phyloP scores from a whole-genome alignment of 495 filamentous ascomycete species.

The Xylaria telfairii region DNA sequence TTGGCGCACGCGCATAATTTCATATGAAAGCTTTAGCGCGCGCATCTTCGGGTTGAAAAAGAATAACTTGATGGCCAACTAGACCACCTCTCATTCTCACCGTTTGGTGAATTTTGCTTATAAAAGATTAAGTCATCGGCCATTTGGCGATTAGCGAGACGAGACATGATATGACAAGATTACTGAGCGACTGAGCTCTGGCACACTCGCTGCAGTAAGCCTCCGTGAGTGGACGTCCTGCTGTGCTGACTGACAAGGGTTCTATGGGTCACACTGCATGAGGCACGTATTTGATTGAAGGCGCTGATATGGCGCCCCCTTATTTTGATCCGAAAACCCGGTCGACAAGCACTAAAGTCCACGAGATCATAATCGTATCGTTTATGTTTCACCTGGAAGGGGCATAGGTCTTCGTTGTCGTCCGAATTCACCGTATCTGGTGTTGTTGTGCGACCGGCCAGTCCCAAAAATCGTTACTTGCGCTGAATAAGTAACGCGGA shows the following conservation, averaged over 20 bases:
- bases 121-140: not conserved
- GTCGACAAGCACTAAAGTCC: not conserved
- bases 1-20: not conserved
- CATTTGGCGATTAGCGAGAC: not conserved
- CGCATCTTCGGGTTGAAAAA: not conserved
- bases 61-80: not conserved
- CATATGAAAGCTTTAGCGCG: not conserved
- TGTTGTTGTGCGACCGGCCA: not conserved
- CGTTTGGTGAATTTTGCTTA: not conserved
- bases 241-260: slow-evolving; percentile 5
- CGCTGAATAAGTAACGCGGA: not conserved
- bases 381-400: not conserved
- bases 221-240: not conserved
- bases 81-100: not conserved
- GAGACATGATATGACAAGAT: not conserved
- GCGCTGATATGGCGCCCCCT: not conserved
- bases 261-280: not conserved
- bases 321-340: not conserved
- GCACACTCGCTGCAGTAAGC: not conserved
- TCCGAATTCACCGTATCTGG: not conserved
- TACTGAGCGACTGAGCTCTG: not conserved
- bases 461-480: not conserved
- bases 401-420: not conserved
- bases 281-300: not conserved
- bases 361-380: not conserved